Evolutionary conservation across 129 eudicot species (phyloP), one percentile per base, ranked within the genome.

Genomic region (Arctium lappa): DNA sequence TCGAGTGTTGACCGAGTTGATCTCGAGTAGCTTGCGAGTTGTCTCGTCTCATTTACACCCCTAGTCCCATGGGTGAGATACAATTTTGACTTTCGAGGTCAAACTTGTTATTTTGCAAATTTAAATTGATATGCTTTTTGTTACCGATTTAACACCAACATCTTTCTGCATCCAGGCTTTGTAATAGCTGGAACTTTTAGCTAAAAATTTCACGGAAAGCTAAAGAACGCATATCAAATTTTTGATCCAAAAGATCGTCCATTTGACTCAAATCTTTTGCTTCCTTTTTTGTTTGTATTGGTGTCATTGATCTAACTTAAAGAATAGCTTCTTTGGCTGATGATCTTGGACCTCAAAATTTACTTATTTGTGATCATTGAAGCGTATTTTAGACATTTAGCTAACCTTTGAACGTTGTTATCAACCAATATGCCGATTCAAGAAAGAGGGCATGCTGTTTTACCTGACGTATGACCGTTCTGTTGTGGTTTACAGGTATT

Each of bases 401-500:
- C 29, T 60, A n/a, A 60, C 29, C 29, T 0, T 16, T 16, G 68
- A 60, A 18, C 68, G 5, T 2, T 60, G 6, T 60, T 5, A n/a
- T 60, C 16, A 46, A 46, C 56, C 56, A 46, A 46, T 46, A 46
- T 46, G 56, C 4, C 3, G 56, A 46, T 46, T 10, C 56, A 46
- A 46, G 56, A 46, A 46, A 46, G 15, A 12, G 56, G 50, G 56
- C 56, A 46, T 46, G 56, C 4, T 46, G 56, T 46, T 46, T 46
- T 46, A 9, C 15, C 9, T 44, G 15, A 44, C 53, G 29, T 73
- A n/a, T 69, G 5, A 18, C 40, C 39, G 18, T 36, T 48, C 33
- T 69, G 2, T 8, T 22, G 15, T 48, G 73, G 39, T 63, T 84
- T 65, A 48, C 91, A 94, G 98, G 98, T 94, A 36, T 94, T 94